Base-by-base conservation (phyloP, 2,329 filamentous ascomycete species). In the Grosmannia serpens region DNA sequence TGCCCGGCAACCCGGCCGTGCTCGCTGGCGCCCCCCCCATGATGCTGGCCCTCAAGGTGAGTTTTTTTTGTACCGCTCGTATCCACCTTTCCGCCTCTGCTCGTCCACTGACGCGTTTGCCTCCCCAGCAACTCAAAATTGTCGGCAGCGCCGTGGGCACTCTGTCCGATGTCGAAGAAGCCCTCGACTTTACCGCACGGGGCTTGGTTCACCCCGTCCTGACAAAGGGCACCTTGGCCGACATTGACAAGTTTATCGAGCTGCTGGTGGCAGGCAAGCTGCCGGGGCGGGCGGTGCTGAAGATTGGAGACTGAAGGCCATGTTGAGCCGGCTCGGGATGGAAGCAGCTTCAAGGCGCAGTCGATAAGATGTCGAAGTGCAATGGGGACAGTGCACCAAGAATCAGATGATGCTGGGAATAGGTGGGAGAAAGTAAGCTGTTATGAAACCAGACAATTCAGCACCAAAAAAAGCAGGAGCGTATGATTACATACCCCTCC, bases 1-100 rank as follows among this genome's bases (percentile, higher is more conserved):
- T 96, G 22, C 92, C 92, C 5, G 86, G 88, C 33, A 79, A 85
- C 63, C 89, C 91, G 1, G 31, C 29, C 7, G 47, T 59, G 13
- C 27, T 62, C 1, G 59, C 56, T 1, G 61, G 61, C 2, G 55
- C 55, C 3, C 57, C 61, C 4, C 61, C 61, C 1, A 13, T 62
- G 27, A 53, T 59, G 55, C 10, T 62, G 44, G 59, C 59, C 1
- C 50, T 62, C 17, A 59, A 58, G 57, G 61, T 59, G 51, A 24
- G 57, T n/a, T 3, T 10, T 3, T 17, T 4, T 56, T 22, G 17
- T 20, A 11, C 4, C 11, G 13, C 9, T 1, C 7, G 29, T 10
- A 31, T 31, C 4, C 29, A 10, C 41, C 20, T n/a, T 33, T 24
- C 1, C 4, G 9, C 8, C 26, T 24, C 31, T 35, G 10, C 20